These are phyloP conservation scores for Penicillium tannophilum DNA, from an alignment of 495 filamentous ascomycete genomes.

Conservation along the genomic window DNA sequence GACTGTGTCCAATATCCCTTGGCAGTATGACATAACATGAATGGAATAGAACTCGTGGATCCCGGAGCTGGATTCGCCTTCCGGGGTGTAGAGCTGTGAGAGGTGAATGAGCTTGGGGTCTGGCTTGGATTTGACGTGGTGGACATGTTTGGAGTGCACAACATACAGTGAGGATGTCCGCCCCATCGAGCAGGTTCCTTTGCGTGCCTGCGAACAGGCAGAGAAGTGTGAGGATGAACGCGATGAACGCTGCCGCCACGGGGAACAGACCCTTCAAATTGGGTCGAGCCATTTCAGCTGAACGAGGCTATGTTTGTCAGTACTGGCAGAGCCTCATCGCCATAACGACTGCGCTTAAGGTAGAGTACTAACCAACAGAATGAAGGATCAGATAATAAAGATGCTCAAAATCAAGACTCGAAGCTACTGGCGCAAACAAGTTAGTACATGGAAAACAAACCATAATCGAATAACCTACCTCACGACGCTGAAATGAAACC, in stretches of 20 bases:
- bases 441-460: neutral
- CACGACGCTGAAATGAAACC: neutral
- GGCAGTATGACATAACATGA: constrained; percentile 71
- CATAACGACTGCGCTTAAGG: neutral
- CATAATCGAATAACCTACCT: neutral
- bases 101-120: constrained; percentile 21
- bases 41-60: constrained; percentile 75
- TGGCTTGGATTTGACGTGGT: neutral
- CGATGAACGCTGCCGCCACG: constrained; percentile 47
- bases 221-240: constrained; percentile 68
- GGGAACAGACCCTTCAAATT: constrained; percentile 27
- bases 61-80: constrained; percentile 52
- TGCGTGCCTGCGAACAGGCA: constrained; percentile 71
- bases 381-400: neutral
- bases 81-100: constrained; percentile 38
- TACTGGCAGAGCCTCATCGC: neutral
- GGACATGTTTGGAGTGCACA: neutral
- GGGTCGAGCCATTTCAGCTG: constrained; percentile 9
- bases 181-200: constrained; percentile 60
- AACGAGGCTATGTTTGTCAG: neutral
- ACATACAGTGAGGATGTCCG: constrained; percentile 65
- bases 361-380: neutral
- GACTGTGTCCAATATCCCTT: constrained; percentile 53
- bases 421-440: neutral
- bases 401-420: neutral